Evolutionary conservation across 345 rosid genomes (phyloP).

Genomic region (Linum lewisii): DNA sequence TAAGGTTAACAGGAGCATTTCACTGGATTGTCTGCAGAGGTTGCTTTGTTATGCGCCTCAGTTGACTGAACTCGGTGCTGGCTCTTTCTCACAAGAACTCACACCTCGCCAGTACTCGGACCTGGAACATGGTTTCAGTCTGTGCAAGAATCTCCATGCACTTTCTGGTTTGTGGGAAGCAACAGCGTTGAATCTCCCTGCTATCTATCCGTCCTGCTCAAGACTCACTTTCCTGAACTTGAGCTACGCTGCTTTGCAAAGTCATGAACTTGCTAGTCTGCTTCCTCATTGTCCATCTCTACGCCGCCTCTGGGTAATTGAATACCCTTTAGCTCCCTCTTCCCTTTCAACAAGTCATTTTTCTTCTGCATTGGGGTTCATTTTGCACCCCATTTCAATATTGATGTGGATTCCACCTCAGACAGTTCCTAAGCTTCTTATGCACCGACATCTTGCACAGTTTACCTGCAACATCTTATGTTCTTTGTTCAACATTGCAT

Average conservation of each 20-base stretch:
- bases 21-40: slow-evolving; percentile 48
- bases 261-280: slow-evolving; percentile 42
- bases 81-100: slow-evolving; percentile 43
- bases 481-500: no score
- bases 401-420: no score
- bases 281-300: slow-evolving; percentile 48
- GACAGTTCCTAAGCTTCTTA: no score
- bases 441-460: no score
- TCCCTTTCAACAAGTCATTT: background rate
- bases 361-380: background rate
- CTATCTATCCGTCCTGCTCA: slow-evolving; percentile 33
- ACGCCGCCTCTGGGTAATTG: slow-evolving; percentile 51
- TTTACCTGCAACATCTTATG: no score
- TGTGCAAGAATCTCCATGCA: slow-evolving; percentile 38
- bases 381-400: background rate
- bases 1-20: slow-evolving; percentile 47
- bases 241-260: slow-evolving; percentile 43
- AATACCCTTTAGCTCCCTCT: background rate
- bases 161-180: slow-evolving; percentile 62
- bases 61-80: slow-evolving; percentile 53
- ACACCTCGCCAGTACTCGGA: slow-evolving; percentile 24
- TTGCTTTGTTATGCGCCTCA: slow-evolving; percentile 40
- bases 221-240: slow-evolving; percentile 52
- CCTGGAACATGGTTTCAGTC: slow-evolving; percentile 33
- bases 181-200: slow-evolving; percentile 31